Percentiles rank a stretch among this genome's conserved stretches.
phyloP scores from a whole-genome alignment of 1,284 basidiomycete species.

The Naganishia cerealis region DNA sequence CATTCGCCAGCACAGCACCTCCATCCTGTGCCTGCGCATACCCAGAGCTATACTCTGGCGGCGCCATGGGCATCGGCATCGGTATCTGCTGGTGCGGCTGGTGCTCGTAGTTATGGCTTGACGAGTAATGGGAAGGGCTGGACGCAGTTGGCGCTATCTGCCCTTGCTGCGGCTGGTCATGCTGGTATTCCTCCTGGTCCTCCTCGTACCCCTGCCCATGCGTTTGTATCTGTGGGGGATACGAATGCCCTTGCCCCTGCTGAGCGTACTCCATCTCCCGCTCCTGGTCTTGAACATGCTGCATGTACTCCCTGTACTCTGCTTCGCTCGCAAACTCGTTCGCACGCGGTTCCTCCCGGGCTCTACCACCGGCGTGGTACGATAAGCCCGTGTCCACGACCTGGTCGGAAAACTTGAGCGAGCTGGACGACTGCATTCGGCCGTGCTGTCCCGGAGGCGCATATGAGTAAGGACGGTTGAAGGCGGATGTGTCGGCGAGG shows the following conservation, averaged over 20 bases:
- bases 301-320: conserved; percentile 34
- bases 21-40: conserved; percentile 4
- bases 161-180: conserved; percentile 25
- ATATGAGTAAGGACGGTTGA: conserved; percentile 32
- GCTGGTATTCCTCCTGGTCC: neutral
- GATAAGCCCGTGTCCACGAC: neutral
- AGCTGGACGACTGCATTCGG: conserved; percentile 12
- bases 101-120: conserved; percentile 36
- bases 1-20: neutral
- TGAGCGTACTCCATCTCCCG: conserved; percentile 32
- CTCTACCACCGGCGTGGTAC: conserved; percentile 14
- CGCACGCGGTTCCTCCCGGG: conserved; percentile 6
- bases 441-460: conserved; percentile 11
- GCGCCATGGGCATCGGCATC: conserved; percentile 36
- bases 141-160: conserved; percentile 11
- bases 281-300: conserved; percentile 40
- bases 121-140: neutral
- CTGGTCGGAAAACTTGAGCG: conserved; percentile 3
- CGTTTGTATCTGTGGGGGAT: conserved; percentile 13
- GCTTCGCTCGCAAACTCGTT: conserved; percentile 12
- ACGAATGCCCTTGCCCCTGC: conserved; percentile 29
- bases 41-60: conserved; percentile 9
- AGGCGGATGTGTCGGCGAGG: conserved; percentile 1
- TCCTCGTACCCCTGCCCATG: conserved; percentile 10
- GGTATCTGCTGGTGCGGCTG: conserved; percentile 38